Evolutionary conservation across 306 rosid genomes (phyloP).

Genomic region (Lathyrus sativus): DNA sequence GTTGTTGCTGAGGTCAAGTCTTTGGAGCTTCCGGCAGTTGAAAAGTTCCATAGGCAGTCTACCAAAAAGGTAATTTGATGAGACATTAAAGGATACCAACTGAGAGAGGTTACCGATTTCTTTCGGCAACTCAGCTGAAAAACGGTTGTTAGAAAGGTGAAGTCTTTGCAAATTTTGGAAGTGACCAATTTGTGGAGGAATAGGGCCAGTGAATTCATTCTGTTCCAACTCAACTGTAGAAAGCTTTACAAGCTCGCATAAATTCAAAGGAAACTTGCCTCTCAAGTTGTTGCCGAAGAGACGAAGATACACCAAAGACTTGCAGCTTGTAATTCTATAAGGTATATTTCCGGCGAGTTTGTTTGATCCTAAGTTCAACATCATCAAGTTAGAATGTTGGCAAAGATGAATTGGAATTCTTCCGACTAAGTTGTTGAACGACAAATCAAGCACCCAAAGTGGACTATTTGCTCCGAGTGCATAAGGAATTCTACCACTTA

Average conservation of each 20-base stretch:
- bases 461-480: conserved; percentile 59
- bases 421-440: conserved; percentile 60
- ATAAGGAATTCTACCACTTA: conserved; percentile 65
- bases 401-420: conserved; percentile 69
- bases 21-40: conserved; percentile 65
- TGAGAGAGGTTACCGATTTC: conserved; percentile 66
- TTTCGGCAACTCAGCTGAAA: conserved; percentile 58
- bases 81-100: conserved; percentile 64
- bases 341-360: conserved; percentile 62
- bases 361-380: conserved; percentile 65
- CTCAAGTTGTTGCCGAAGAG: conserved; percentile 55
- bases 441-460: conserved; percentile 82
- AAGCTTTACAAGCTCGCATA: conserved; percentile 62
- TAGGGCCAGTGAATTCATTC: conserved; percentile 61
- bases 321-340: conserved; percentile 48
- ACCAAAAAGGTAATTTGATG: conserved; percentile 58
- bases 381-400: conserved; percentile 50
- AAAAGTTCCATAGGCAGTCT: conserved; percentile 56
- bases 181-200: conserved; percentile 63
- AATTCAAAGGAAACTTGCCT: conserved; percentile 64
- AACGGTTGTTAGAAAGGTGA: conserved; percentile 59
- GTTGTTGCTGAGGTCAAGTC: conserved; percentile 71
- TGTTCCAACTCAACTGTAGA: conserved; percentile 60
- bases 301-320: conserved; percentile 61
- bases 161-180: conserved; percentile 68